Conservation (phyloP, 805 yeast genomes). For the Ogataea philodendri region DNA sequence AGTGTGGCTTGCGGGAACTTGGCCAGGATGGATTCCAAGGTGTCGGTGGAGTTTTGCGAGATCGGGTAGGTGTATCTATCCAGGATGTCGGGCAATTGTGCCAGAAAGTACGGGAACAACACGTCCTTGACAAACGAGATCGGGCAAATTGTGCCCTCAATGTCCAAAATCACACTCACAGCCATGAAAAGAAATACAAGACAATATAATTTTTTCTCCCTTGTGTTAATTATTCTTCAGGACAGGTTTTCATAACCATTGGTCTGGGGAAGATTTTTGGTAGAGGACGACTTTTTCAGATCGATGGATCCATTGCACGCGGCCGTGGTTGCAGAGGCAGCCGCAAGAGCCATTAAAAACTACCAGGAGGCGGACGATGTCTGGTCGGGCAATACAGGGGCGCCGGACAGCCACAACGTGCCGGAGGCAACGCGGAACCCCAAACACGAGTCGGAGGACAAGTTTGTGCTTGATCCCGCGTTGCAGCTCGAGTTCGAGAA, state of each 20-base stretch:
- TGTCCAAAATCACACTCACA: slow-evolving; percentile 55
- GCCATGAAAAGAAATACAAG: slow-evolving; percentile 3
- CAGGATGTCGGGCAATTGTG: slow-evolving; percentile 44
- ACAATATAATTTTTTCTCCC: slow-evolving; percentile 10
- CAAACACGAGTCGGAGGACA: slow-evolving; percentile 16
- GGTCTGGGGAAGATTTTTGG: slow-evolving; percentile 13
- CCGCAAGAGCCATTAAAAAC: slow-evolving; percentile 23
- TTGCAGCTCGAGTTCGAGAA: slow-evolving; percentile 26
- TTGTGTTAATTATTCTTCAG: slow-evolving; percentile 6
- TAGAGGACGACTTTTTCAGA: slow-evolving; percentile 9
- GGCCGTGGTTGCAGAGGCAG: slow-evolving; percentile 19
- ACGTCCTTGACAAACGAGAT: slow-evolving; percentile 81
- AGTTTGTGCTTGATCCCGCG: slow-evolving; percentile 27
- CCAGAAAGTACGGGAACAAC: slow-evolving; percentile 72
- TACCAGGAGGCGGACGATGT: slow-evolving; percentile 14
- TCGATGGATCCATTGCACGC: slow-evolving; percentile 23
- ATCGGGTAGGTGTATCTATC: slow-evolving; percentile 36
- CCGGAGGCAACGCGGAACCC: slow-evolving; percentile 1
- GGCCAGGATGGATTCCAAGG: slow-evolving; percentile 35
- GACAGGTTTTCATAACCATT: slow-evolving; percentile 20
- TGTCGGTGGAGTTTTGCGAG: slow-evolving; percentile 10
- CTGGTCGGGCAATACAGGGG: slow-evolving; percentile 10
- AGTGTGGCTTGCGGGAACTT: slow-evolving; percentile 45
- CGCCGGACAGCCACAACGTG: slow-evolving; percentile 5
- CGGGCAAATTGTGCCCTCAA: slow-evolving; percentile 93